Evolutionary conservation across 208 protist genomes (phyloP), one percentile per base, ranked within the genome.

Genomic region (Vickermania spadyakhi): DNA sequence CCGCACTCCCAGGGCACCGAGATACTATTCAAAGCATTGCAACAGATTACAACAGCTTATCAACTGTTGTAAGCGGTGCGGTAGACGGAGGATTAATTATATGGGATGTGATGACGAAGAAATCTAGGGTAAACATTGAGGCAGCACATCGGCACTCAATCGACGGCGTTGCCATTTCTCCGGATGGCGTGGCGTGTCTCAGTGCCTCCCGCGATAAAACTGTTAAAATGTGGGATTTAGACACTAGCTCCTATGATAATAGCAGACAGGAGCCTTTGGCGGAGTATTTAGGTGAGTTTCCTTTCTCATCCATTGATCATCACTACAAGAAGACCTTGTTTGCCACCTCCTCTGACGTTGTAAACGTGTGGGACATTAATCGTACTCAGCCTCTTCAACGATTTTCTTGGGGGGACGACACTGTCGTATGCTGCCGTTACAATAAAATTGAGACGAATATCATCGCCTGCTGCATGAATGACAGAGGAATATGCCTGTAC

Each of bases 191-290:
- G 13, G 77, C 73, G 2, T 89, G 98, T 52, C 78, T 99, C 56
- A 92, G 80, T 14, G 95, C 89, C 42, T 93, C 94, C 7, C 87
- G 96, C 36, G 98, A 99, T 81, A 96, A 97, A 69, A 87, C 86
- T 3, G 77, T 99, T 13, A 98, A 97, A 58, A 84, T 98, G 82
- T 99, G 97, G 97, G 81, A 93, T 55, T 52, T 96, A 25, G 91
- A 96, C 66, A 75, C 92, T 67, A 57, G 42, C 23, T 52, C 57
- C 58, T 51, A 59, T 55, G 28, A 55, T 21, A 64, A 68, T 42
- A 63, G 52, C 29, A 71, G 51, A 23, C 52, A 72, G 22, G 81
- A 92, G 58, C 86, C 88, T 1, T 66, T 96, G 21, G 77, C 90
- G 3, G 85, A 96, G 49, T 98, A 89, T 61, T 73, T 97, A 3